Evolutionary conservation across 805 yeast species (phyloP), one percentile per base, ranked within the genome.

Genomic region (Cyberlindnera xishuangbannaensis): DNA sequence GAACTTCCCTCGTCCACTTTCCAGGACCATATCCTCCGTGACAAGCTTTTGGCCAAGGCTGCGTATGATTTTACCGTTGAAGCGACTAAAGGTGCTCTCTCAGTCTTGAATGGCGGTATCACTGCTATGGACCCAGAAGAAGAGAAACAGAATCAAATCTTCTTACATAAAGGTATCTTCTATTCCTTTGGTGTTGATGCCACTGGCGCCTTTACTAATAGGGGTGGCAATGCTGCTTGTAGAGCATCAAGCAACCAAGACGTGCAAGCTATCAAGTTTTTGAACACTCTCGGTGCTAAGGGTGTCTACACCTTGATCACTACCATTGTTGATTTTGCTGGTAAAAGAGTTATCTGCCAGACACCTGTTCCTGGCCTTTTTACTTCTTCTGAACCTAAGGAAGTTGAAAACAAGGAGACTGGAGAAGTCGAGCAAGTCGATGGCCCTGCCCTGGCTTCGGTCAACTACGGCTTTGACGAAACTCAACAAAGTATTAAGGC

Each of bases 351-450:
- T 23, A 71, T 90, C 24, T 85, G 95, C 56, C 97, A 90, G 64
- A 84, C 95, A 11, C 95, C 96, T 10, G 95, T 90, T 27, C 98
- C 98, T 12, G 97, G 97, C 39, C 55, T 67, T 25, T 61, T 64
- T 36, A 47, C 58, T 8, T 60, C 62, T 9, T 48, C 62, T 50
- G 69, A 71, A 36, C 55, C 64, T 15, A 56, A 53, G 25, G 51
- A 51, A 18, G 55, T 53, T 28, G 63, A 59, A 25, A 67, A 67
- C 30, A 64, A 58, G 25, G 70, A 61, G 24, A 61, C 64, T 18
- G 65, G 61, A 18, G 61, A 58, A 24, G 29, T 40, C 4, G 69
- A 62, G 30, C 56, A 54, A 13, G 48, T 58, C 23, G 63, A 55
- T 18, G 58, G 50, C 26, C 48, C 45, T 20, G 37, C 53, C 7